phyloP scores from a whole-genome alignment of 768 basidiomycete genomes.

The Mycena capillaripes region DNA sequence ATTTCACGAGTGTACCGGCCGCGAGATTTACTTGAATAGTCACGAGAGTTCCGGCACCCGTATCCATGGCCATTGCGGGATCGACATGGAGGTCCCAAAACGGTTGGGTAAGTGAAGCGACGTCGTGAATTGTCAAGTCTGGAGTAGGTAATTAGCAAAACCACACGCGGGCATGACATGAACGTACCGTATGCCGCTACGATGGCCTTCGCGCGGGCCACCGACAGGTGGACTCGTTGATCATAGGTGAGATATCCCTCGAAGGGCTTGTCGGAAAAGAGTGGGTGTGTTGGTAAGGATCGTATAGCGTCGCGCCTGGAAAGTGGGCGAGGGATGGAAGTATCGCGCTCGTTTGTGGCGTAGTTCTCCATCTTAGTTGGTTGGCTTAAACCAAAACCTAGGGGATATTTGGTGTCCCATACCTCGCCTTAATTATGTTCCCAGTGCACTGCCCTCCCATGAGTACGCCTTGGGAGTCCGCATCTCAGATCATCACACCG shows the following conservation, averaged over 20 bases:
- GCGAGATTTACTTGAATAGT: slow-evolving; percentile 26
- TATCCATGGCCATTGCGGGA: slow-evolving; percentile 7
- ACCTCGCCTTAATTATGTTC: too few species aligned
- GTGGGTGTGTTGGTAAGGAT: neutral
- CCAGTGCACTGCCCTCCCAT: too few species aligned
- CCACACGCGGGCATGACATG: neutral
- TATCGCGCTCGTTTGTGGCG: neutral
- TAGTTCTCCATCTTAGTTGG: neutral
- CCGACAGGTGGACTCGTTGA: slow-evolving; percentile 1
- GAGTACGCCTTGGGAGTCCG: too few species aligned
- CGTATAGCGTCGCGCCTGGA: slow-evolving; percentile 7
- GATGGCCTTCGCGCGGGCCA: slow-evolving; percentile 14
- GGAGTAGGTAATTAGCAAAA: neutral
- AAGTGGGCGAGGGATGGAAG: neutral
- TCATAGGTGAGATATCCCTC: slow-evolving; percentile 17
- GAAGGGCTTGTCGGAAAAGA: slow-evolving; percentile 13
- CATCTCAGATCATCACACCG: too few species aligned
- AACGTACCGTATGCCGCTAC: neutral
- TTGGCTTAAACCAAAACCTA: too few species aligned
- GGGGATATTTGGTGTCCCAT: too few species aligned
- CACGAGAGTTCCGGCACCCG: slow-evolving; percentile 1
- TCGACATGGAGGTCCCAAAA: slow-evolving; percentile 18
- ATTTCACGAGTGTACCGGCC: slow-evolving; percentile 9
- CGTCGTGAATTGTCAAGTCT: slow-evolving; percentile 9
- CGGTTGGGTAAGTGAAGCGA: neutral